A percentile compares a stretch with the other conserved stretches of the same genome.
Evolutionary conservation across 495 filamentous ascomycete species (phyloP).

Genomic region (Lophiotrema nucula): DNA sequence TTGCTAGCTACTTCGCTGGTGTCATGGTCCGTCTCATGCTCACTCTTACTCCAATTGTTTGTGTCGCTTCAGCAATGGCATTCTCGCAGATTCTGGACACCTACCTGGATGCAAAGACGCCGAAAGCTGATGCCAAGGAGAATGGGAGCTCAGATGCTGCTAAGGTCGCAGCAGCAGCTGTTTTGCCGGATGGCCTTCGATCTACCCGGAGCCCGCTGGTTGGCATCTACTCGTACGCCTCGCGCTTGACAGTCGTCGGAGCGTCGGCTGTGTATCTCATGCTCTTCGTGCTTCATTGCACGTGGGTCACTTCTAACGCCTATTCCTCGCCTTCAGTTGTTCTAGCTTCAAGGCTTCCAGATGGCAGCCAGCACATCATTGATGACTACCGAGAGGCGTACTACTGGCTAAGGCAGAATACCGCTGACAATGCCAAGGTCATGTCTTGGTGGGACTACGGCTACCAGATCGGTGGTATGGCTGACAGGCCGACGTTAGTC

Average conservation of each 20-base stretch:
- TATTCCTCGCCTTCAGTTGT: conserved; percentile 99
- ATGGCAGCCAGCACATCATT: conserved; percentile 97
- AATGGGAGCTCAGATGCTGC: conserved; percentile 48
- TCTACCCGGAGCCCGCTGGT: conserved; percentile 70
- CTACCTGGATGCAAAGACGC: conserved; percentile 63
- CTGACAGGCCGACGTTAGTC: conserved; percentile 92
- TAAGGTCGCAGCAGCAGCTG: conserved; percentile 39
- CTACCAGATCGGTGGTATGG: conserved; percentile 99
- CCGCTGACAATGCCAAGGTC: conserved; percentile 88
- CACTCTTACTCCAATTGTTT: conserved; percentile 93
- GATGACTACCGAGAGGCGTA: conserved; percentile 99
- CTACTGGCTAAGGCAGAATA: conserved; percentile 99
- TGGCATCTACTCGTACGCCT: conserved; percentile 78
- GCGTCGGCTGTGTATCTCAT: conserved; percentile 77
- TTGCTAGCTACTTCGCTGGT: conserved; percentile 96
- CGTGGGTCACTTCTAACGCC: conserved; percentile 98
- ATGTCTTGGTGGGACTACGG: conserved; percentile 99
- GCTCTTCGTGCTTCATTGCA: conserved; percentile 95
- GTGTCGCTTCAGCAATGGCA: conserved; percentile 88
- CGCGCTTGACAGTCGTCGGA: conserved; percentile 71
- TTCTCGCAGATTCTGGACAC: conserved; percentile 86
- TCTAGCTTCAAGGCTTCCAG: conserved; percentile 83
- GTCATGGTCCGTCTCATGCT: conserved; percentile 99
- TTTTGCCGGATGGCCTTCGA: conserved; percentile 54
- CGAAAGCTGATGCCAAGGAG: conserved; percentile 48